Percentiles rank a stretch among this genome's conserved stretches.
Conservation (phyloP, 352 stramenopile species). For the Phytophthora parvispora region DNA sequence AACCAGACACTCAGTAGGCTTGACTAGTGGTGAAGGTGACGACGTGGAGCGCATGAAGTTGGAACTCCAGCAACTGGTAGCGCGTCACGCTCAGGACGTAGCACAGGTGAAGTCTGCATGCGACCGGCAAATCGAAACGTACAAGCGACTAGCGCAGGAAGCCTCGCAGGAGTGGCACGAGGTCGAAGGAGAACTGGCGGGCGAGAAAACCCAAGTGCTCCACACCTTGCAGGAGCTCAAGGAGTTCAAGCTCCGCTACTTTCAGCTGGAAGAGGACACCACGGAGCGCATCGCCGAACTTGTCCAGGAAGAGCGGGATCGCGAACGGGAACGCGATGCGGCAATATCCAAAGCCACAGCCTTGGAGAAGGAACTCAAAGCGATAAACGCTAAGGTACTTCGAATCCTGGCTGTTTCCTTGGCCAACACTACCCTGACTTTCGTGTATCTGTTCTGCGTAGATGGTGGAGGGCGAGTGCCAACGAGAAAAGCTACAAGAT, state of each 20-base stretch:
- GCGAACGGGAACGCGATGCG: slow-evolving; percentile 50
- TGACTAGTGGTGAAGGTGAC: neutral
- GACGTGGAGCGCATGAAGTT: slow-evolving; percentile 35
- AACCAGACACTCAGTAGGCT: slow-evolving; percentile 2
- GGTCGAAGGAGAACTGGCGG: slow-evolving; percentile 63
- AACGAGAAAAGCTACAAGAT: slow-evolving; percentile 45
- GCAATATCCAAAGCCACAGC: slow-evolving; percentile 11
- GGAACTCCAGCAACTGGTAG: slow-evolving; percentile 43
- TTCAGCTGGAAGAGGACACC: slow-evolving; percentile 67
- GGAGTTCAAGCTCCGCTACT: slow-evolving; percentile 78
- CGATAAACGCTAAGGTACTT: slow-evolving; percentile 47
- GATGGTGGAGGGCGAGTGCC: slow-evolving; percentile 40
- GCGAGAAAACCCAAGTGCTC: slow-evolving; percentile 69
- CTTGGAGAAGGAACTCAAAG: slow-evolving; percentile 44
- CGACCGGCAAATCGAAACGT: slow-evolving; percentile 71
- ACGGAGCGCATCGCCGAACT: slow-evolving; percentile 75
- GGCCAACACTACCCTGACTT: neutral
- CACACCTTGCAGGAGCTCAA: slow-evolving; percentile 71
- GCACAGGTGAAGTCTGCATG: slow-evolving; percentile 56
- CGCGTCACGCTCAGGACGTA: slow-evolving; percentile 55
- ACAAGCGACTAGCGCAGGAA: slow-evolving; percentile 67
- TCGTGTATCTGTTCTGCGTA: slow-evolving; percentile 14
- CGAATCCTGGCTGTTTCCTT: neutral
- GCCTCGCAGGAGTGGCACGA: slow-evolving; percentile 80
- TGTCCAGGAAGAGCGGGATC: slow-evolving; percentile 65